Evolutionary conservation across 805 yeast species (phyloP).

Genomic region (Lipomyces kockii): DNA sequence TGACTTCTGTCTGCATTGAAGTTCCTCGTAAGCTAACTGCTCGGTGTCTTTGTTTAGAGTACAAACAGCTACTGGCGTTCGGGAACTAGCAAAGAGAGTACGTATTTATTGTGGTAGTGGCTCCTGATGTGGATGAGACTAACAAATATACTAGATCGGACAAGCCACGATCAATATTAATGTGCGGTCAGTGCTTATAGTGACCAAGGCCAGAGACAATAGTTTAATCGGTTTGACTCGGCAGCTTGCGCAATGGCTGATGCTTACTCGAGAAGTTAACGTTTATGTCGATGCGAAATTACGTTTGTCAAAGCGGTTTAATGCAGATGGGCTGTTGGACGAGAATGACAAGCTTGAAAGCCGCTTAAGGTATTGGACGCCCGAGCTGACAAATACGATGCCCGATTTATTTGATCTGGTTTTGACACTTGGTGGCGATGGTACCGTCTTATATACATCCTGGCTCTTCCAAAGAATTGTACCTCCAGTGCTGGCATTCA

Average conservation of each 20-base stretch:
- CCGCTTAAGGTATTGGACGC: slow-evolving; percentile 70
- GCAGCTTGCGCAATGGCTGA: slow-evolving; percentile 78
- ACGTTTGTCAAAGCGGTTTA: slow-evolving; percentile 65
- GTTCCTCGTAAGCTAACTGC: background rate
- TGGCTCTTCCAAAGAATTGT: slow-evolving; percentile 77
- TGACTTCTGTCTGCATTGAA: background rate
- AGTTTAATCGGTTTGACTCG: slow-evolving; percentile 75
- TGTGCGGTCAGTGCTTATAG: slow-evolving; percentile 72
- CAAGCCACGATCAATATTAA: slow-evolving; percentile 57
- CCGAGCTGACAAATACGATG: slow-evolving; percentile 53
- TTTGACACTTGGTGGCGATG: slow-evolving; percentile 94
- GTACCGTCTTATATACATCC: slow-evolving; percentile 89
- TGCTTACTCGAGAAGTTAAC: slow-evolving; percentile 49
- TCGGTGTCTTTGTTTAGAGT: slow-evolving; percentile 18
- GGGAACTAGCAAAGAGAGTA: slow-evolving; percentile 41
- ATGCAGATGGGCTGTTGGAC: slow-evolving; percentile 56
- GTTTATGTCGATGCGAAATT: slow-evolving; percentile 79
- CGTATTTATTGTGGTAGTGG: background rate
- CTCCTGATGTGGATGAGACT: slow-evolving; percentile 1
- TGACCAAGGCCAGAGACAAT: slow-evolving; percentile 88
- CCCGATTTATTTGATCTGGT: slow-evolving; percentile 64
- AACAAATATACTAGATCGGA: slow-evolving; percentile 30
- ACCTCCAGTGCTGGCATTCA: slow-evolving; percentile 76
- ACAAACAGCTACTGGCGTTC: slow-evolving; percentile 43
- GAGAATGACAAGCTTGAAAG: slow-evolving; percentile 50